Base-by-base conservation (phyloP, 208 protist genomes). In the Trypanosoma lewisi region DNA sequence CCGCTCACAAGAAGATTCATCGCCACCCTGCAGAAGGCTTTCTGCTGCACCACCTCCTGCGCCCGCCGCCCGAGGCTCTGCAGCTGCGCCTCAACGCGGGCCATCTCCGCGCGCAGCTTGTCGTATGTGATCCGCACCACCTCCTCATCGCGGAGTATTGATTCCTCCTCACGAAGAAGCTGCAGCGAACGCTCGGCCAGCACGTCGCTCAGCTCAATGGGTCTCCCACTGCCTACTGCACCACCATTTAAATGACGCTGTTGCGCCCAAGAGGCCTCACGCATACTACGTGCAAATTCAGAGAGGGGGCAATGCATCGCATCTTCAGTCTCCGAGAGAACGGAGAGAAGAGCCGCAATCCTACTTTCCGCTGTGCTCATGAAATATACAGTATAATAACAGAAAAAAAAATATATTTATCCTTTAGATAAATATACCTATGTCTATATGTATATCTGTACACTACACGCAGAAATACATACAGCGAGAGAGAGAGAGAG, bases 1-100 rank as follows among this genome's bases (percentile, higher is more conserved):
- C 81, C 85, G 12, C 78, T 67, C 9, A 91, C 73, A 17, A 90
- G 67, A 31, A 87, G 69, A 56, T 91, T 92, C 42, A 96, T 73
- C 9, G 83, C 87, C 4, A 82, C 60, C 50, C 81, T 90, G 67
- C 85, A 94, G 37, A 94, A 61, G 25, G 76, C 76, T 58, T 90
- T 89, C 63, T 91, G 83, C 54, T 92, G 75, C 51, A 67, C 56
- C 16, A 90, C 77, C 36, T 87, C 79, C 37, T 73, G 33, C 48
- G 83, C 53, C 23, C 80, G 82, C 7, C 70, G 59, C 68, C 87
- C 78, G 41, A 87, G 77, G 25, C 82, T 69, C 9, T 75, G 72
- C 62, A 93, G 75, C 59, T 93, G 87, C 62, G 85, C 82, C 73
- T 96, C 86, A 17, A 92, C 78, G 23, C 89, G 82, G 28, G 75